phyloP scores from a whole-genome alignment of 352 stramenopile genomes.

The Globisporangium spiculum region DNA sequence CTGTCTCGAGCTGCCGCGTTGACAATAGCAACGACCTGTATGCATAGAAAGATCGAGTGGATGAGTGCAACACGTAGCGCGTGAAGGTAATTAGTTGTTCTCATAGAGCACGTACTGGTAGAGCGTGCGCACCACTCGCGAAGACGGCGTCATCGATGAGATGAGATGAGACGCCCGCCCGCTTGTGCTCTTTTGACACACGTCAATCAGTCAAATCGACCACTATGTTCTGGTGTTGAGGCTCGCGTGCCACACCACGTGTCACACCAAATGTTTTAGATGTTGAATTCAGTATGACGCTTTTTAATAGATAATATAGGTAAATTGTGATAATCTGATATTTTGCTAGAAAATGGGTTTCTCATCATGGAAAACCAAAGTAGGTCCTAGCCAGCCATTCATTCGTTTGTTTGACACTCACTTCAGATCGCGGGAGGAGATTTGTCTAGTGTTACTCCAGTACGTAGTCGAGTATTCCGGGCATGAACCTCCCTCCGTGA shows the following conservation, averaged over 20 bases:
- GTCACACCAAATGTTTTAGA: background rate
- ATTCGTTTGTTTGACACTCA: too few species aligned
- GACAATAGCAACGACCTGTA: constrained; percentile 53
- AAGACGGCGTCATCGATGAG: constrained; percentile 14
- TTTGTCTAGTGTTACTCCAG: background rate
- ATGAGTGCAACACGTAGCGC: background rate
- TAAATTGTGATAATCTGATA: background rate
- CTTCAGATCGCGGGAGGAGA: background rate
- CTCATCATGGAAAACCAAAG: background rate
- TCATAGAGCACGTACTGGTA: constrained; percentile 29
- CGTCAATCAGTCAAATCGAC: background rate
- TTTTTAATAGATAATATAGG: background rate
- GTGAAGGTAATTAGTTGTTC: too few species aligned
- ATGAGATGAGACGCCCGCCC: too few species aligned
- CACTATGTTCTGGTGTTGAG: background rate
- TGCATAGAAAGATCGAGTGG: background rate
- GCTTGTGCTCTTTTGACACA: background rate
- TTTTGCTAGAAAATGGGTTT: background rate
- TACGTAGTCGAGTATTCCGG: background rate
- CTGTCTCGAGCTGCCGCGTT: constrained; percentile 45
- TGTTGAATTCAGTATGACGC: background rate
- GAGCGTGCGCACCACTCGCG: constrained; percentile 35
- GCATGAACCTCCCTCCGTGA: too few species aligned
- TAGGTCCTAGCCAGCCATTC: background rate
- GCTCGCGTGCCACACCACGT: background rate